Evolutionary conservation across 2,329 filamentous ascomycete genomes (phyloP), one percentile per base, ranked within the genome.

Genomic region (Aphanocladium album): DNA sequence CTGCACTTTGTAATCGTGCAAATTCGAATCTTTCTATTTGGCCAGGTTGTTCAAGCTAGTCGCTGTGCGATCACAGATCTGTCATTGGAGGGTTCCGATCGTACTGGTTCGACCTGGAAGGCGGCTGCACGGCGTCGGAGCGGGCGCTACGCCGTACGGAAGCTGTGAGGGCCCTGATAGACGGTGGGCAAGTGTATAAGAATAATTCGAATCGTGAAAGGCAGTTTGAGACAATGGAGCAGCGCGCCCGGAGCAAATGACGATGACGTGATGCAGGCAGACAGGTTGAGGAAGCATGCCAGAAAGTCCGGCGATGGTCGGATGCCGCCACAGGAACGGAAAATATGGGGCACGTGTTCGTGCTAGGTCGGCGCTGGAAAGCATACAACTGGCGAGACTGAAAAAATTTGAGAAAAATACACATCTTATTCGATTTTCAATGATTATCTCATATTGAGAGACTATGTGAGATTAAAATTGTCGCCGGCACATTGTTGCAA

Each of bases 311-410:
- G 37, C 37, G 49, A 46, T 3, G 39, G 7, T 21, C 39, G 57
- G 47, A 37, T 52, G 39, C 54, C 47, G 39, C 35, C 45, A 50
- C 35, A 30, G 27, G 21, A 17, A 19, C 8, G 14, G 21, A 27
- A 59, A 37, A 16, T 52, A 35, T 59, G 57, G 57, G 57, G 47
- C 56, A 39, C 35, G 35, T 39, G 35, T 39, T 39, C 35, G 35
- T 39, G 35, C 35, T 39, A 14, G 35, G 16, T 5, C 35, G 35
- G 12, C 35, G 16, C 35, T 39, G 5, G 9, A 5, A 4, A 39
- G 12, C 11, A 6, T 14, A 4, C 35, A 39, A 16, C 4, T 17
- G 35, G 35, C 9, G 12, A 39, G 4, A 4, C 35, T 39, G 9
- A 39, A 16, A 39, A 14, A 39, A 39, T 39, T 39, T 6, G 33